Conservation (phyloP, 2,329 filamentous ascomycete genomes). For the Epicoccum sorghinum region DNA sequence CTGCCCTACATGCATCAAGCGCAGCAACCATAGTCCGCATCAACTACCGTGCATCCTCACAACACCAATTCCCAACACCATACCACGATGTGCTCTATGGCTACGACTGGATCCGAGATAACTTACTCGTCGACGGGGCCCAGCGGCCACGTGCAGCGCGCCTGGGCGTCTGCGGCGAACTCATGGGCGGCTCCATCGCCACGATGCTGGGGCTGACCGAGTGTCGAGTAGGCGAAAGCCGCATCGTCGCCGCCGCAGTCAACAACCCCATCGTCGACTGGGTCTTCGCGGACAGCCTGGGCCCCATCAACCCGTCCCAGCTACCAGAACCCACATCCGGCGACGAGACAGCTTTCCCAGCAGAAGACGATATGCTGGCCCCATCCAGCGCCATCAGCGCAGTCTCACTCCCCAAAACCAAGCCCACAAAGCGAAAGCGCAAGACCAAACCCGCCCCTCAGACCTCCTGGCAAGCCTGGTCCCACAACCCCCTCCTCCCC, state of each 20-base stretch:
- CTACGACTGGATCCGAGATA: constrained; percentile 55
- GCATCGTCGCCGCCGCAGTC: constrained; percentile 54
- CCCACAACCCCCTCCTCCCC: constrained; percentile 36
- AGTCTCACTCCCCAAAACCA: constrained; percentile 13
- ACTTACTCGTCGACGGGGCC: constrained; percentile 39
- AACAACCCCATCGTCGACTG: constrained; percentile 58
- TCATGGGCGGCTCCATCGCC: constrained; percentile 56
- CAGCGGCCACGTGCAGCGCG: constrained; percentile 33
- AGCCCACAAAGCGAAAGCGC: constrained; percentile 20
- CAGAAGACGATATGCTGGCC: constrained; percentile 34
- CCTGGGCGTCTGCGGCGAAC: constrained; percentile 55
- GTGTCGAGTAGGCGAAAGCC: constrained; percentile 48
- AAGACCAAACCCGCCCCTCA: constrained; percentile 23
- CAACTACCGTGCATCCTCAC: constrained; percentile 51
- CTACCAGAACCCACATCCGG: constrained; percentile 37
- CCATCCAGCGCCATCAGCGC: constrained; percentile 12
- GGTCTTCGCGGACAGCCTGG: constrained; percentile 49
- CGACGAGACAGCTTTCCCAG: constrained; percentile 41
- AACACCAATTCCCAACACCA: constrained; percentile 51
- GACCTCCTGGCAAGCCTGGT: constrained; percentile 37
- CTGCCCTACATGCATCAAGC: constrained; percentile 44
- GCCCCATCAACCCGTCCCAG: constrained; percentile 23
- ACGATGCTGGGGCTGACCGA: constrained; percentile 58
- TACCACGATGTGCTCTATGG: constrained; percentile 55
- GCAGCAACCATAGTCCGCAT: constrained; percentile 52